These are phyloP conservation scores for Phytophthora colocasiae DNA, from an alignment of 352 stramenopile species.

Conservation along the genomic window DNA sequence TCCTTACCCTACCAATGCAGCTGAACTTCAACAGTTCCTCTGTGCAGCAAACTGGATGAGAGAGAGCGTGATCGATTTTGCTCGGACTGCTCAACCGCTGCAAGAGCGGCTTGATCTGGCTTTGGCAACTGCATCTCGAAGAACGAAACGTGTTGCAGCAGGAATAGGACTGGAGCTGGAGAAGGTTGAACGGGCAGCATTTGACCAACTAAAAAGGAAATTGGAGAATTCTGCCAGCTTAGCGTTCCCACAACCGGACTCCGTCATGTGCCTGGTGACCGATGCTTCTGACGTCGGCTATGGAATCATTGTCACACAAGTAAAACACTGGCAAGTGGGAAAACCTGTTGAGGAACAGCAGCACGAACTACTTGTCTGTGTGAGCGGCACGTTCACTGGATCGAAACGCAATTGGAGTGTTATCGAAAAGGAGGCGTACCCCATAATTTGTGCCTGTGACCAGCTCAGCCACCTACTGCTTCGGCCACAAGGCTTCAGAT, in stretches of 20 bases:
- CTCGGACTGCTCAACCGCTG: neutral
- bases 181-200: neutral
- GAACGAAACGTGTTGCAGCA: neutral
- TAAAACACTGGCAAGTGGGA: neutral
- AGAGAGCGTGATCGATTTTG: slow-evolving; percentile 8
- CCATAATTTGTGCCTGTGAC: slow-evolving; percentile 2
- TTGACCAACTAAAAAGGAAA: neutral
- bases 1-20: slow-evolving; percentile 6
- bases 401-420: slow-evolving; percentile 3
- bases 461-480: slow-evolving; percentile 16
- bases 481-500: neutral
- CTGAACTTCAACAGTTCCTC: neutral
- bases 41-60: slow-evolving; percentile 23
- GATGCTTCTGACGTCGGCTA: neutral
- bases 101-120: slow-evolving; percentile 1
- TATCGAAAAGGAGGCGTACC: slow-evolving; percentile 4
- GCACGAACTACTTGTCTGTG: slow-evolving; percentile 9
- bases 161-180: neutral
- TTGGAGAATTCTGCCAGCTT: neutral
- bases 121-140: neutral
- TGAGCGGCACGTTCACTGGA: slow-evolving; percentile 10
- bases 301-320: slow-evolving; percentile 1
- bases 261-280: neutral
- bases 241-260: neutral
- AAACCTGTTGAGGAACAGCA: slow-evolving; percentile 9